Percentiles rank a stretch among this genome's conserved stretches.
phyloP scores from a whole-genome alignment of 352 stramenopile species.

The Globisporangium recalcitrans region DNA sequence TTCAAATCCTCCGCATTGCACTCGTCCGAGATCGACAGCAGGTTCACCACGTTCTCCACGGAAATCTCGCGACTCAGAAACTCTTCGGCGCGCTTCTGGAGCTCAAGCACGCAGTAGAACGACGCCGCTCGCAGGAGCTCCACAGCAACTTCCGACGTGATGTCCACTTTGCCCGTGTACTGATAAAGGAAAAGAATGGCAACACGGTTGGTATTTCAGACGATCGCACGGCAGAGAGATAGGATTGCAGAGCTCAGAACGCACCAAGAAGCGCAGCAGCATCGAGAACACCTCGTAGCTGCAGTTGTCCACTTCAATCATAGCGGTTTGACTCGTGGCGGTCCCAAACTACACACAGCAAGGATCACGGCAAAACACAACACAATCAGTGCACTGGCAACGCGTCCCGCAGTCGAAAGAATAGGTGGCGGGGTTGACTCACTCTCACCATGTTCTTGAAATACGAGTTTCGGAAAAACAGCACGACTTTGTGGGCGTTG shows the following conservation, averaged over 20 bases:
- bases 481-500: constrained; percentile 85
- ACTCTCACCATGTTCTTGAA: constrained; percentile 91
- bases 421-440: constrained; percentile 28
- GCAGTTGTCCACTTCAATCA: constrained; percentile 88
- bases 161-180: constrained; percentile 86
- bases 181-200: constrained; percentile 20
- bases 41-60: constrained; percentile 74
- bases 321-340: constrained; percentile 71
- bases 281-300: constrained; percentile 86
- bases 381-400: constrained; percentile 11
- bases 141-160: constrained; percentile 75
- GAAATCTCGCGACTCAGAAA: constrained; percentile 79
- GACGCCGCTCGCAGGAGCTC: constrained; percentile 73
- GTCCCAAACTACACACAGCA: constrained; percentile 62
- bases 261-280: constrained; percentile 77
- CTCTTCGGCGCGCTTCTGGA: constrained; percentile 80
- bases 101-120: constrained; percentile 79
- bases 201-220: constrained; percentile 5
- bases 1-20: constrained; percentile 78
- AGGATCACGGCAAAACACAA: constrained; percentile 1
- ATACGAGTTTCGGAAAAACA: constrained; percentile 89
- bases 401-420: not conserved
- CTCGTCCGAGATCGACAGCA: constrained; percentile 72
- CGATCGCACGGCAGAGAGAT: not conserved
- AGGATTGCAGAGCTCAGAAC: constrained; percentile 12